Evolutionary conservation across 441 rosid genomes (phyloP).

Genomic region (Sinapis alba): DNA sequence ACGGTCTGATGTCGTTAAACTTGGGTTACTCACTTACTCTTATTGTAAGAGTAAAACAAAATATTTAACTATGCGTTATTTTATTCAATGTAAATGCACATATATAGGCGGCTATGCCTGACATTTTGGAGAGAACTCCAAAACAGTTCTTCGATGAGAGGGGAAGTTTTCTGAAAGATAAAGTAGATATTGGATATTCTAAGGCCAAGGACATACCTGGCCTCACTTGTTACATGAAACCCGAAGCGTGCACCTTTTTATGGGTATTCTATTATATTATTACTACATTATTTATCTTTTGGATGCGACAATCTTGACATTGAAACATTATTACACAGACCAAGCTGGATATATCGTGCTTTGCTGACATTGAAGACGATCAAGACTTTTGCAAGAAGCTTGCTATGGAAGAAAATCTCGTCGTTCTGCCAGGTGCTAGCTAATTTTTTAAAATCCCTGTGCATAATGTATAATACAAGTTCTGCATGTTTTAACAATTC

Average conservation of each 20-base stretch:
- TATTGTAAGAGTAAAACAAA: background rate
- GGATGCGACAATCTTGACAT: background rate
- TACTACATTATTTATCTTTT: conserved; percentile 7
- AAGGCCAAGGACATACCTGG: conserved; percentile 25
- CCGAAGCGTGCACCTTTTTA: conserved; percentile 38
- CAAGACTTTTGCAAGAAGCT: conserved; percentile 45
- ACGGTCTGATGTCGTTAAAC: background rate
- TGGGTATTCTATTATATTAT: conserved; percentile 24
- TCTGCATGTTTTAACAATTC: background rate
- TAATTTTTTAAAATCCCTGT: background rate
- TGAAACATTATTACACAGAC: conserved; percentile 34
- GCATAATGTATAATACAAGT: background rate
- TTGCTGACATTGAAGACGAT: conserved; percentile 45
- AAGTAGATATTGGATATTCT: conserved; percentile 23
- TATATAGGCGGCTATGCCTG: conserved; percentile 54
- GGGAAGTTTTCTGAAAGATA: conserved; percentile 8
- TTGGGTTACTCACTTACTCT: background rate
- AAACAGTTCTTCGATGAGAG: conserved; percentile 15
- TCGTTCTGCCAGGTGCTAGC: conserved; percentile 45
- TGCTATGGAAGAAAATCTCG: conserved; percentile 46
- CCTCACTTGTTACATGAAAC: conserved; percentile 33
- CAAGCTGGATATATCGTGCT: conserved; percentile 36
- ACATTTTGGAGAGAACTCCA: conserved; percentile 40
- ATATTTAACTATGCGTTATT: no score
- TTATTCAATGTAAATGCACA: background rate